A percentile compares a stretch with the other conserved stretches of the same genome.
phyloP scores from a whole-genome alignment of 768 basidiomycete genomes.

The Panellus pusillus region DNA sequence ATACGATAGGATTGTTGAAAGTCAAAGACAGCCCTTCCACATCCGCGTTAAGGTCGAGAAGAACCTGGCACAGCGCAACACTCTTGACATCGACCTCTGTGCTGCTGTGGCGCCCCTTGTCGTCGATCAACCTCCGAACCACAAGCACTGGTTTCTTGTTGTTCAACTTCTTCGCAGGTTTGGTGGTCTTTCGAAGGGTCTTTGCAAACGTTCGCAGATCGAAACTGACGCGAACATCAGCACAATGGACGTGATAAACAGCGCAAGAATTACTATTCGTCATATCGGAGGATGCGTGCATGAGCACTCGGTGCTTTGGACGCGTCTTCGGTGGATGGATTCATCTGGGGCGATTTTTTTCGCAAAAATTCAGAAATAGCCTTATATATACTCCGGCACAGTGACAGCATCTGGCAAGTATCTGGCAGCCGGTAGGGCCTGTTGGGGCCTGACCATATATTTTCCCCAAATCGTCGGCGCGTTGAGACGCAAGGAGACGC shows the following conservation, averaged over 20 bases:
- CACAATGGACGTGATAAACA: not conserved
- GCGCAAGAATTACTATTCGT: constrained; percentile 18
- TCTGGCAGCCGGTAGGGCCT: too few relatives aligned
- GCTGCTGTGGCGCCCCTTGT: constrained; percentile 15
- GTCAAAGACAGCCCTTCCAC: not conserved
- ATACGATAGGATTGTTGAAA: too few relatives aligned
- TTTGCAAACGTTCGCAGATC: constrained; percentile 18
- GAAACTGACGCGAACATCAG: not conserved
- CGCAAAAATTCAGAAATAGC: too few relatives aligned
- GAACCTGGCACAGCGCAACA: constrained; percentile 15
- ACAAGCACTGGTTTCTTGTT: constrained; percentile 25
- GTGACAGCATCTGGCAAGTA: too few relatives aligned
- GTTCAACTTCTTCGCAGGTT: constrained; percentile 18
- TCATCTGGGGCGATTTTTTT: too few relatives aligned
- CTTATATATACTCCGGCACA: too few relatives aligned
- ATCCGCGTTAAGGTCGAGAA: constrained; percentile 21
- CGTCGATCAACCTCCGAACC: constrained; percentile 25
- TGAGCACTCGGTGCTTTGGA: not conserved
- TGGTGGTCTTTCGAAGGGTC: constrained; percentile 25
- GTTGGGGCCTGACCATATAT: too few relatives aligned
- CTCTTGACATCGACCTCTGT: constrained; percentile 26
- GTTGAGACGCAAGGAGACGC: too few relatives aligned
- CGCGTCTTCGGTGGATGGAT: not conserved
- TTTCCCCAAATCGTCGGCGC: too few relatives aligned
- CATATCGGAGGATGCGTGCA: constrained; percentile 23